Evolutionary conservation across 805 yeast species (phyloP), one percentile per base, ranked within the genome.

Genomic region (Candida suzukii): DNA sequence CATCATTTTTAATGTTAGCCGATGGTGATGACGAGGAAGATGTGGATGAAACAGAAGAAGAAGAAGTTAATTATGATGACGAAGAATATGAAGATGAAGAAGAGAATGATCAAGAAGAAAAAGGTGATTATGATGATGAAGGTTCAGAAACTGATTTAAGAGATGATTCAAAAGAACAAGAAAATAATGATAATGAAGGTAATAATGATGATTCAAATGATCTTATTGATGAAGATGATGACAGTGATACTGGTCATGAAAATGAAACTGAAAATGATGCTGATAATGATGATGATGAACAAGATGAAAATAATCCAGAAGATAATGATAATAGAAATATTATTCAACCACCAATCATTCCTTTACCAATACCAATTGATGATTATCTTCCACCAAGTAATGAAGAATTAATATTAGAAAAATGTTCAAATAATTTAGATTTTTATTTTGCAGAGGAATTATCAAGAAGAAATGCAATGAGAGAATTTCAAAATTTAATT

Each of bases 361-460:
- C 30, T 19, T 11, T 6, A 31, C 20, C 33, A 5, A 6, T 4
- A 7, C 35, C 35, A 31, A 9, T 10, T 16, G 37, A 28, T 22
- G 36, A 43, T 20, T 14, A 19, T 26, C 8, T 31, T 7, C 35
- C 35, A 3, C 35, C 35, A 11, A 19, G 18, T 31, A 30, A 32
- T 9, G 35, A 37, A 24, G 43, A 40, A 8, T 3, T 31, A n/a
- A 37, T 33, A 13, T n/a, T n/a, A n/a, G 46, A 51, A 24, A 35
- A 35, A 17, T 35, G 37, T 24, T 22, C 28, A 16, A 7, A 13
- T 8, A 24, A 35, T 17, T 35, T 35, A 14, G 25, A 21, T 13
- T 53, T 40, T 40, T 45, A 41, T 41, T 34, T 42, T 33, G 51
- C 47, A 14, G 58, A 56, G 27, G 48, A 39, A 26, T 27, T 31